Percentiles rank a stretch among this genome's conserved stretches.
Conservation (phyloP, 1,139 yeast species). For the Candida tunisiensis region DNA sequence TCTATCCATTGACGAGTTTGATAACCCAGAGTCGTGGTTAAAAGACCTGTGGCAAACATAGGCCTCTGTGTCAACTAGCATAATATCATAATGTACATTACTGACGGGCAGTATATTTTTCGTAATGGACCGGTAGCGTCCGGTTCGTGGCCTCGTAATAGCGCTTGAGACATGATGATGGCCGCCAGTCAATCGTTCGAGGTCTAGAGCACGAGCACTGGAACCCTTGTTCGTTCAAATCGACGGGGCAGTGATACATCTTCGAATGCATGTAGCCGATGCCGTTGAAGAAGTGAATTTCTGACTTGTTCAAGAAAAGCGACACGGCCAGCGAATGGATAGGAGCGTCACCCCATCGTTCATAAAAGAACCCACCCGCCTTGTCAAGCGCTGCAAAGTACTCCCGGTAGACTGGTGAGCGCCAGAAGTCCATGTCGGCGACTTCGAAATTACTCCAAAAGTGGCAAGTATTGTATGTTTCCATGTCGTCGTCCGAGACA, state of each 20-base stretch:
- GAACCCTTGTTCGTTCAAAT: conserved; percentile 11
- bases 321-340: conserved; percentile 66
- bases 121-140: too few species aligned
- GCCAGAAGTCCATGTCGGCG: conserved; percentile 64
- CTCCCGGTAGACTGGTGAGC: conserved; percentile 42
- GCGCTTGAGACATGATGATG: background rate
- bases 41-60: too few species aligned
- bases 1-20: conserved; percentile 12
- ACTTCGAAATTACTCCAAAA: conserved; percentile 80
- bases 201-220: conserved; percentile 6
- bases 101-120: too few species aligned
- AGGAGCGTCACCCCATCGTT: conserved; percentile 90
- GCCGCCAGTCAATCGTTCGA: background rate
- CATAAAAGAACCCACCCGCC: conserved; percentile 70
- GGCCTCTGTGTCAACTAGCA: too few species aligned
- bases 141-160: conserved; percentile 6
- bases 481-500: conserved; percentile 40
- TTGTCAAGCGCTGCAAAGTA: conserved; percentile 52
- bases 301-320: conserved; percentile 50
- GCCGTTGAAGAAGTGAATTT: conserved; percentile 79
- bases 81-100: too few species aligned
- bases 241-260: conserved; percentile 65
- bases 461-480: conserved; percentile 59
- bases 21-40: conserved; percentile 12
- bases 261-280: conserved; percentile 68